These are phyloP conservation scores for Peniophora sp. DNA, from an alignment of 1,284 basidiomycete genomes.

Conservation along the genomic window DNA sequence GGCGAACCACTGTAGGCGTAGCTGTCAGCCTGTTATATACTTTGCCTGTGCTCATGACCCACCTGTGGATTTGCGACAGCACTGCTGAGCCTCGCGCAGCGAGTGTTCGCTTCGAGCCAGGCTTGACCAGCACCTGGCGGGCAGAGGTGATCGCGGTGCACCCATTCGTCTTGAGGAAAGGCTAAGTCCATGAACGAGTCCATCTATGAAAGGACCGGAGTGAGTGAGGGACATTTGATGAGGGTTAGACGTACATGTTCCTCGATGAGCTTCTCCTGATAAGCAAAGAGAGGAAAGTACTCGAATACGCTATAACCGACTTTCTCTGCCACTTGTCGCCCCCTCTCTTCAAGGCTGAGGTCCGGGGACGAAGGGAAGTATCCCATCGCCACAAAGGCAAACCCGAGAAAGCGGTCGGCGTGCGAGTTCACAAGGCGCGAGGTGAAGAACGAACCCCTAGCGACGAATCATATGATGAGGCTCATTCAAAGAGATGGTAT, in stretches of 20 bases:
- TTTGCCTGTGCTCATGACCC: neutral
- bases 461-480: neutral
- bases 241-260: conserved; percentile 14
- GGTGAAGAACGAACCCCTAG: conserved; percentile 30
- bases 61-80: neutral
- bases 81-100: conserved; percentile 7
- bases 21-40: too few relatives aligned
- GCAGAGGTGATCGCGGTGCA: conserved; percentile 19
- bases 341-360: conserved; percentile 11
- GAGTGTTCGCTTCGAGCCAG: conserved; percentile 18
- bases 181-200: conserved; percentile 23
- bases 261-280: conserved; percentile 20
- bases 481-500: neutral
- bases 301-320: conserved; percentile 21
- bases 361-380: conserved; percentile 25
- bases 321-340: conserved; percentile 36
- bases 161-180: conserved; percentile 17
- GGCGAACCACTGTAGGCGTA: neutral
- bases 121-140: conserved; percentile 17
- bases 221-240: too few relatives aligned
- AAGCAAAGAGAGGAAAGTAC: conserved; percentile 25
- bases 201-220: conserved; percentile 14
- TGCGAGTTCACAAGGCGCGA: conserved; percentile 30
- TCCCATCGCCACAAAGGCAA: conserved; percentile 32
- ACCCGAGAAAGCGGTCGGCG: conserved; percentile 30